Evolutionary conservation across 345 rosid genomes (phyloP).

Genomic region (Brassica juncea): DNA sequence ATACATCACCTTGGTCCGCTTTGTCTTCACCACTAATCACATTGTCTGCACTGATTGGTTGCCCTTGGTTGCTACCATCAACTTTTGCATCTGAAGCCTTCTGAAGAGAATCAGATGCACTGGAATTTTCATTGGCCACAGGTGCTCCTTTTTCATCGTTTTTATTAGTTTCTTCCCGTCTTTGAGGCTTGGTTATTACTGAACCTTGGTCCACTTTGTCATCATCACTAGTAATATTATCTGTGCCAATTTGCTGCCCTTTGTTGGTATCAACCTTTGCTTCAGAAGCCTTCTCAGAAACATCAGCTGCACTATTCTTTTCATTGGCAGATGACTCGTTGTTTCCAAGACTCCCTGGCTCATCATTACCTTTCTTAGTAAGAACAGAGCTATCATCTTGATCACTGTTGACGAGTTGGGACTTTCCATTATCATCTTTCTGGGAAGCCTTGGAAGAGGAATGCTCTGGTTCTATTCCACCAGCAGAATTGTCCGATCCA

Average conservation of each 20-base stretch:
- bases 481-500: slow-evolving; percentile 43
- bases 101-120: slow-evolving; percentile 43
- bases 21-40: slow-evolving; percentile 40
- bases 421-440: slow-evolving; percentile 45
- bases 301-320: slow-evolving; percentile 44
- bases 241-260: slow-evolving; percentile 43
- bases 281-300: slow-evolving; percentile 46
- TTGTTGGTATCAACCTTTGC: slow-evolving; percentile 37
- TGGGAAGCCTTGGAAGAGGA: slow-evolving; percentile 45
- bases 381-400: slow-evolving; percentile 46
- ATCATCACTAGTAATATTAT: slow-evolving; percentile 44
- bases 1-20: slow-evolving; percentile 45
- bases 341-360: slow-evolving; percentile 44
- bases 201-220: slow-evolving; percentile 44
- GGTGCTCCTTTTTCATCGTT: slow-evolving; percentile 49
- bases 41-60: slow-evolving; percentile 40
- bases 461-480: slow-evolving; percentile 43
- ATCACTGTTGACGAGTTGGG: slow-evolving; percentile 37
- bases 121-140: slow-evolving; percentile 43
- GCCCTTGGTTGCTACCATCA: slow-evolving; percentile 36
- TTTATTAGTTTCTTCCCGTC: slow-evolving; percentile 44
- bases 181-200: slow-evolving; percentile 42
- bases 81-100: slow-evolving; percentile 44
- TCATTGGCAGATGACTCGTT: slow-evolving; percentile 44
- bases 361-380: slow-evolving; percentile 42